Base-by-base conservation (phyloP, 1,139 yeast species). In the Suhomyces coccinellae region DNA sequence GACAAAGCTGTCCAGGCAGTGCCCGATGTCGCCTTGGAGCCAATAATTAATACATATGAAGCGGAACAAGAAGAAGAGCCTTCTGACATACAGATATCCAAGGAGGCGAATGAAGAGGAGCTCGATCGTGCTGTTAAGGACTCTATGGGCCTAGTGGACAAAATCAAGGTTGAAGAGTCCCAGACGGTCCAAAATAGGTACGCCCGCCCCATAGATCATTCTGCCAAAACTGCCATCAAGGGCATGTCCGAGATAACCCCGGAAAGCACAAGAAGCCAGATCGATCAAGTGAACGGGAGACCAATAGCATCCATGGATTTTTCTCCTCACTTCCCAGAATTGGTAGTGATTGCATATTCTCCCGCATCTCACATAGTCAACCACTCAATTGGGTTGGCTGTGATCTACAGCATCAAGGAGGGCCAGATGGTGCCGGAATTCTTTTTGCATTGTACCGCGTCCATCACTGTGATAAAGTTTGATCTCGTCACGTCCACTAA, bases 381-480 rank as follows among this genome's bases (percentile, higher is more conserved):
- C 16, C 12, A 14, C 11, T 24, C 66, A 4, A 65, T 57, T 42
- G 81, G 57, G 53, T 68, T 77, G 58, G 80, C 67, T 14, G 34
- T 47, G 9, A 63, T 65, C 44, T 71, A 60, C 58, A 65, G 55
- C 52, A 46, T 48, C 33, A 62, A 43, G 17, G 52, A 40, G 43
- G 24, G 47, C 1, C 48, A 44, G 12, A 45, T 57, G 5, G 53
- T 63, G 28, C 83, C 86, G 0, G 87, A 82, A 52, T 75, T 66
- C 55, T 69, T 72, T 33, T 70, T 83, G 40, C 65, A 68, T 15
- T 58, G 69, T 46, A 48, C 66, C 5, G 57, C 74, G 1, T 66
- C 82, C 0, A 74, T 79, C 10, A 69, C 80, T 7, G 67, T 67
- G 30, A 64, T 82, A n/a, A 56, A 55, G 36, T 69, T 73, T 41